Conservation (phyloP, 495 filamentous ascomycete genomes). For the Xylaria scruposa region DNA sequence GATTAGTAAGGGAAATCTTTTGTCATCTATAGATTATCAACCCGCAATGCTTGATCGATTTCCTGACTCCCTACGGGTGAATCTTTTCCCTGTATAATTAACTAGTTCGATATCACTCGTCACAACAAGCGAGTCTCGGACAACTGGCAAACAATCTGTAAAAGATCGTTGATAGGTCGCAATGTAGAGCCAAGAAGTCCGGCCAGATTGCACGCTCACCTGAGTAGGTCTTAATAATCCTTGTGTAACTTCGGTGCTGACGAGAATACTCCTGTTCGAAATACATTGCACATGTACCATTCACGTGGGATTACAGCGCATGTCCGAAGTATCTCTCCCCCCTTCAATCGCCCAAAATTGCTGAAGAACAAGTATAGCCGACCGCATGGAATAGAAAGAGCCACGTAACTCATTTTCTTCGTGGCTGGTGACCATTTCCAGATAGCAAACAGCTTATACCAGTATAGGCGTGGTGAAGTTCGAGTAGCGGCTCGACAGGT, state of each 20-base stretch:
- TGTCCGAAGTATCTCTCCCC: background rate
- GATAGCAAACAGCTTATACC: background rate
- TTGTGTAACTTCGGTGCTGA: background rate
- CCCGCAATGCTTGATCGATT: background rate
- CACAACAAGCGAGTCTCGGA: background rate
- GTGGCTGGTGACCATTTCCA: background rate
- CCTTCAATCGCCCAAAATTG: background rate
- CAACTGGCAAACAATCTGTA: background rate
- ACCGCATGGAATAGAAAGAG: background rate
- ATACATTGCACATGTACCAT: background rate
- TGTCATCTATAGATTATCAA: background rate
- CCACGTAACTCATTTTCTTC: slow-evolving; percentile 6
- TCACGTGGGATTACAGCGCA: background rate
- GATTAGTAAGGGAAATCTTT: background rate
- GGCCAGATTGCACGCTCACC: background rate
- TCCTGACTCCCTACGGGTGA: no score
- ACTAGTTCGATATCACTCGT: background rate
- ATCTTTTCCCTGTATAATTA: background rate
- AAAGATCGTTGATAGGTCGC: background rate
- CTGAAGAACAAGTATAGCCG: background rate
- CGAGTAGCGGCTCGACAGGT: background rate
- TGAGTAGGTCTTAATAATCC: background rate
- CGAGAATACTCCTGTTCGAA: background rate
- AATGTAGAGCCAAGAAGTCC: background rate
- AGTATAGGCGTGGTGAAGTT: background rate